Base-by-base conservation (phyloP, 2,329 filamentous ascomycete species). In the Sclerotinia sclerotiorum region DNA sequence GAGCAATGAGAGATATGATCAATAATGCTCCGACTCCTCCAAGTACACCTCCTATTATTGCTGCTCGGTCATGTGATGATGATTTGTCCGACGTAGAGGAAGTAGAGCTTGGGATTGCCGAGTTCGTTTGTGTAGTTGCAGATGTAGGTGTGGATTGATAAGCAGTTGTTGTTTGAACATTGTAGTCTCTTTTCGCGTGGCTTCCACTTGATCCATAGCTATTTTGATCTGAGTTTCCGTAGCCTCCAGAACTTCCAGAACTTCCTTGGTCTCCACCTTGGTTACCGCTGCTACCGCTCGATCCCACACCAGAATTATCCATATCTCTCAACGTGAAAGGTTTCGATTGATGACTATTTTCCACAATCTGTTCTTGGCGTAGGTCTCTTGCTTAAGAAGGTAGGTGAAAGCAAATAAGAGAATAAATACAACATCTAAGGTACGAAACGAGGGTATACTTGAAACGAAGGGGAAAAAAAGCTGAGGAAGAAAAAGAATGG, bases 31-130 rank as follows among this genome's bases (percentile, higher is more conserved):
- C 68, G n/a, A 74, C 24, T 11, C 72, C 72, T 35, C 73, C 72
- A 27, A 75, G 55, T 5, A 72, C 65, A 32, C 66, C 69, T 39
- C 65, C 72, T 24, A 74, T 70, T 21, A 75, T 70, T 19, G 71
- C 55, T 5, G 60, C 68, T 39, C 70, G 69, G 13, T 66, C 24
- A 3, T 51, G 49, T 2, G 60, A 48, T 13, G 69, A 68, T 39
- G 68, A 51, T 17, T 69, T 67, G 3, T 29, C 61, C 35, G 72
- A 69, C 2, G 60, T 51, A 51, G 68, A 69, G 15, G 72, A 57
- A 17, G 68, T 65, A 29, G 69, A 66, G 17, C 49, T 56, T 32
- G 70, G 44, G 11, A 46, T 39, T 35, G 54, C 21, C 6, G 64
- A 66, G 27, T 48, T 51, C 19, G 51, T 65, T 51, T 68, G 29